These are phyloP conservation scores for Striga hermonthica DNA, from an alignment of 305 asterid species.

Conservation along the genomic window DNA sequence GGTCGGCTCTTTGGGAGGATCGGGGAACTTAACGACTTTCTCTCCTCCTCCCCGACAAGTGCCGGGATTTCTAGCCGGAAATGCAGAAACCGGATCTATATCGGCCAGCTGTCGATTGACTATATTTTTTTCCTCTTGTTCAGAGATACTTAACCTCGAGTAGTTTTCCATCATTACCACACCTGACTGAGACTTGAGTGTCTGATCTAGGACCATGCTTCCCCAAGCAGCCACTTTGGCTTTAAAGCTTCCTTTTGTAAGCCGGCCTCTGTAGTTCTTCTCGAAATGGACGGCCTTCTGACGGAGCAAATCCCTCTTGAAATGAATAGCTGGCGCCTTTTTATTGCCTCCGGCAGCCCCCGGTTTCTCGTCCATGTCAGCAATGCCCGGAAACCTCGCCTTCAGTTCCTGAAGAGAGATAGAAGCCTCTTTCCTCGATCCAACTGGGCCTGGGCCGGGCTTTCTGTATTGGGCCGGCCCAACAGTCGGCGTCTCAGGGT, in stretches of 20 bases:
- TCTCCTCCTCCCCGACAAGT: background rate
- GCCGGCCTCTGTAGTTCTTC: conserved; percentile 54
- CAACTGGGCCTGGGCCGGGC: conserved; percentile 22
- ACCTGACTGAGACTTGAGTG: conserved; percentile 43
- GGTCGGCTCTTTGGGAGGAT: conserved; percentile 9
- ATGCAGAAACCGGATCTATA: conserved; percentile 39
- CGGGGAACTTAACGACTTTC: background rate
- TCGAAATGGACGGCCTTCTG: conserved; percentile 61
- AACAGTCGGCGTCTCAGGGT: conserved; percentile 30
- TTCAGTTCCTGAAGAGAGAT: conserved; percentile 36
- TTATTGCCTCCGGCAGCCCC: conserved; percentile 28
- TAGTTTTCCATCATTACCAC: conserved; percentile 37
- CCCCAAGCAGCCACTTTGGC: conserved; percentile 66
- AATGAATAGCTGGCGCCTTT: conserved; percentile 37
- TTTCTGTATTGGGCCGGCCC: conserved; percentile 32
- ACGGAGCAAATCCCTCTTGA: conserved; percentile 58
- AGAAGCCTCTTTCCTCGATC: conserved; percentile 35
- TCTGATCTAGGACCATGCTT: conserved; percentile 60
- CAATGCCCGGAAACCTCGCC: conserved; percentile 33
- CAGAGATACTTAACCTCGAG: conserved; percentile 37
- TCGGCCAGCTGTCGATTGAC: no score
- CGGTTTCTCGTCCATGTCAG: conserved; percentile 43
- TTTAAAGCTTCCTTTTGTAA: conserved; percentile 61
- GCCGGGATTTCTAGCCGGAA: conserved; percentile 37
- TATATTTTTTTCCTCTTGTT: conserved; percentile 18